Evolutionary conservation across 2,329 filamentous ascomycete genomes (phyloP).

Genomic region (Aspergillus brasiliensis): DNA sequence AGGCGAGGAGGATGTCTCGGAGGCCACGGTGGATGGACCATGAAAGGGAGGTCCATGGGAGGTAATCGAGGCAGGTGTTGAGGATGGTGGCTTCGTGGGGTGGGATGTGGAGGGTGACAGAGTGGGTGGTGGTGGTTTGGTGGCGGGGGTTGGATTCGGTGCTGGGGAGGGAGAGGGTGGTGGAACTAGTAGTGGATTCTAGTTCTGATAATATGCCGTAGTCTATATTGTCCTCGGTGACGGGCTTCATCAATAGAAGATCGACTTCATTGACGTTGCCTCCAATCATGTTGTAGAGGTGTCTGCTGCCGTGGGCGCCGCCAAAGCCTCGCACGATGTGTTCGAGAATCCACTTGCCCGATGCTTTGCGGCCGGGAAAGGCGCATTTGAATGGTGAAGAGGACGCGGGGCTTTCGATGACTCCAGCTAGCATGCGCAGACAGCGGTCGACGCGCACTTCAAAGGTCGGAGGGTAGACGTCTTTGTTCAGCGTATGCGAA

Average conservation of each 20-base stretch:
- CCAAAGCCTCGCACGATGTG: slow-evolving; percentile 9
- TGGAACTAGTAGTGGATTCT: not conserved
- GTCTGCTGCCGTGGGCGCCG: slow-evolving; percentile 11
- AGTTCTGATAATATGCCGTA: too few relatives aligned
- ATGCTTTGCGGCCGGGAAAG: slow-evolving; percentile 9
- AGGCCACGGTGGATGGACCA: not conserved
- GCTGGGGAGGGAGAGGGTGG: not conserved
- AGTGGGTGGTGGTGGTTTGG: not conserved
- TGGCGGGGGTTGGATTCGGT: not conserved
- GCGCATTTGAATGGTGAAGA: slow-evolving; percentile 11
- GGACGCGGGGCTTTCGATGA: not conserved
- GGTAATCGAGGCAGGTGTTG: slow-evolving; percentile 4
- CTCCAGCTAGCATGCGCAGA: slow-evolving; percentile 11
- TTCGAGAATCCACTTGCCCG: slow-evolving; percentile 4
- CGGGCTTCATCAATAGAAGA: slow-evolving; percentile 5
- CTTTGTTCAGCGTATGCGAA: slow-evolving; percentile 6
- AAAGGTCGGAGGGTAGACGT: slow-evolving; percentile 7
- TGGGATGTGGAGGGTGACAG: not conserved
- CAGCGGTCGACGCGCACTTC: slow-evolving; percentile 5
- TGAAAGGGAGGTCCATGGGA: not conserved
- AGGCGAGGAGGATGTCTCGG: not conserved
- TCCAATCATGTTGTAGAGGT: slow-evolving; percentile 14
- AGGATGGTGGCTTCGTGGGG: not conserved
- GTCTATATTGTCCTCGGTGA: not conserved
- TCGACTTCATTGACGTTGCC: slow-evolving; percentile 13